Evolutionary conservation across 768 basidiomycete genomes (phyloP), one percentile per base, ranked within the genome.

Genomic region (Suillus alpinus): DNA sequence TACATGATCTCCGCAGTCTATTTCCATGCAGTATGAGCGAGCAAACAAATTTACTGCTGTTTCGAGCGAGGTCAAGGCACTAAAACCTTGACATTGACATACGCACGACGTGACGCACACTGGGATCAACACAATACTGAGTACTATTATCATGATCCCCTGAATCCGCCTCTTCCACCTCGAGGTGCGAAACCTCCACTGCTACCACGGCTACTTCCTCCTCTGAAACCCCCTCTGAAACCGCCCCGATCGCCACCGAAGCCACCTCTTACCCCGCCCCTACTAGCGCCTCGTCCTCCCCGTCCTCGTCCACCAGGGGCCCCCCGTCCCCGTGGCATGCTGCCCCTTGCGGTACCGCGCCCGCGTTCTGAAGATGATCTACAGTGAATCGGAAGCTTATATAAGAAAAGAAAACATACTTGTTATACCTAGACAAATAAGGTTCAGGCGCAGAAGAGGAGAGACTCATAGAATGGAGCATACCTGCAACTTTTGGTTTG

Each of bases 401-500:
- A 62, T 57, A 59, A 57, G 16, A 55, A 39, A 34, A 13, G 59
- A 51, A 23, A 56, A 43, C 63, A 53, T 58, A 59, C 63, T 64
- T 53, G 53, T 56, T 32, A 65, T 41, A 68, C 79, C 74, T 76
- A 81, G 32, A 60, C 1, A 40, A 36, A 49, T 43, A 58, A 46
- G 53, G 26, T 23, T 43, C 7, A 23, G 12, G 9, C 29, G 46
- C 65, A 56, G 56, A 47, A 56, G 58, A 57, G 31, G 26, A 58
- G 8, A 56, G 34, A 18, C 6, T 44, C 20, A 67, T 44, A 60
- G 55, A 61, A 39, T 60, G 73, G 79, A 58, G 66, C 80, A 83
- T 90, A 75, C 90, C 92, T 60, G 76, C 81, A 20, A 81, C 79
- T 80, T 97, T 98, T 57, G 96, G 95, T 78, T 94, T 98, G 8